phyloP scores from a whole-genome alignment of 2,329 filamentous ascomycete genomes.

The Apiospora koreana region DNA sequence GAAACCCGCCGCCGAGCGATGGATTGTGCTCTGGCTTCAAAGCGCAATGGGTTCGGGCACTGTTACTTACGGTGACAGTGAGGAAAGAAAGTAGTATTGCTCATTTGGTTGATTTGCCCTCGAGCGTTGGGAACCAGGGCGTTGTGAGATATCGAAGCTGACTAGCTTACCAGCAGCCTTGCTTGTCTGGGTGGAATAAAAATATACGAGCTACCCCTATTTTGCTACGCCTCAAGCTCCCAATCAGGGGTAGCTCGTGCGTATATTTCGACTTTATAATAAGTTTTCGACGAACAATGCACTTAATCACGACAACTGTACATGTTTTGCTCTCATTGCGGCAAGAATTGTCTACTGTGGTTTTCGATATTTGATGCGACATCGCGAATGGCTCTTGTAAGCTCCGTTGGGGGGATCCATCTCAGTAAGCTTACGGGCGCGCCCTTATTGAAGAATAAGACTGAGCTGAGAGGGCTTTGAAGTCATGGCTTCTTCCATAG shows the following conservation, averaged over 20 bases:
- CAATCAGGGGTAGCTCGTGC: background rate
- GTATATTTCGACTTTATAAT: background rate
- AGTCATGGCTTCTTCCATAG: no score
- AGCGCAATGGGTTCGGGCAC: background rate
- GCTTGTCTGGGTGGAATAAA: background rate
- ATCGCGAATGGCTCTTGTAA: background rate
- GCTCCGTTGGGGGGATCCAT: background rate
- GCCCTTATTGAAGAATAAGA: background rate
- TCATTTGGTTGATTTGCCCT: background rate
- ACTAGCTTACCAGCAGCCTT: background rate
- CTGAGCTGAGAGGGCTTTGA: no score
- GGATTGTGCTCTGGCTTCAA: background rate
- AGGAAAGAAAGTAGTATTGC: background rate
- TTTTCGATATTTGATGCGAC: background rate
- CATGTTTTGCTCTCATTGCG: background rate
- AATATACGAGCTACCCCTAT: background rate
- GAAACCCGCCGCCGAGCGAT: background rate
- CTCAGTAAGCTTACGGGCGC: background rate
- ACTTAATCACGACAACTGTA: background rate
- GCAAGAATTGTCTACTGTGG: background rate
- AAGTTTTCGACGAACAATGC: background rate
- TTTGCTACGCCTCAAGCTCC: background rate
- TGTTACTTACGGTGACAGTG: background rate
- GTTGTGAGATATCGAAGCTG: background rate
- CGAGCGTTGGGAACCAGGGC: background rate